These are phyloP conservation scores for Hypoxylon sp. DNA, from an alignment of 2,329 filamentous ascomycete species.

Conservation along the genomic window DNA sequence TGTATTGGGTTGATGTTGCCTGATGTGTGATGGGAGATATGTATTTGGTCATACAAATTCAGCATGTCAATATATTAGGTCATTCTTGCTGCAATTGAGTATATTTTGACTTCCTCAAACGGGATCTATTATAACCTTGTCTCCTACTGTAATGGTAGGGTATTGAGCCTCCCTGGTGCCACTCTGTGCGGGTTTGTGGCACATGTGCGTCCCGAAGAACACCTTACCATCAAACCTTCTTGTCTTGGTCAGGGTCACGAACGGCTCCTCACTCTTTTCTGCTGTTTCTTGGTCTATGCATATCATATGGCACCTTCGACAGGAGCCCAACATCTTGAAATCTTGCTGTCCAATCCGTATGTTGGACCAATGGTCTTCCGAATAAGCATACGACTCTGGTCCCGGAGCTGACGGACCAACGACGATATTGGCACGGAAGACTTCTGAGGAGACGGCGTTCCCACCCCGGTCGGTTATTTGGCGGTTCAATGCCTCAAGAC, in stretches of 20 bases:
- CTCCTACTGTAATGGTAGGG: conserved; percentile 67
- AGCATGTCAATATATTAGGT: not conserved
- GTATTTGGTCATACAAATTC: too few species aligned
- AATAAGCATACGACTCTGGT: conserved; percentile 72
- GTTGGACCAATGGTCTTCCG: conserved; percentile 83
- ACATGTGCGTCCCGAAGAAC: conserved; percentile 89
- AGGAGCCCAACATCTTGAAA: conserved; percentile 84
- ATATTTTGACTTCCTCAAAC: conserved; percentile 14
- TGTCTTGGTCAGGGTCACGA: conserved; percentile 88
- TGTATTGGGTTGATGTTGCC: too few species aligned
- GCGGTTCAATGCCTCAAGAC: conserved; percentile 82
- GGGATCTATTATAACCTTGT: conserved; percentile 54
- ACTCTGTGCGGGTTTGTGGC: conserved; percentile 56
- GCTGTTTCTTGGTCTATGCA: conserved; percentile 91
- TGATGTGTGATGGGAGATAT: too few species aligned
- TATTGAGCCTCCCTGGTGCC: conserved; percentile 53
- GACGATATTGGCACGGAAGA: conserved; percentile 92
- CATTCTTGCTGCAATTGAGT: not conserved
- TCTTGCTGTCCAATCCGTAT: conserved; percentile 75
- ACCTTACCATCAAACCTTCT: conserved; percentile 87
- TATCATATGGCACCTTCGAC: conserved; percentile 94
- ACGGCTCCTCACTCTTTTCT: conserved; percentile 85
- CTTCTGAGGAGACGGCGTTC: conserved; percentile 76
- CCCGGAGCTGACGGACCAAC: conserved; percentile 64
- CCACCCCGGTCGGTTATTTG: conserved; percentile 75